phyloP scores from a whole-genome alignment of 1,284 basidiomycete genomes.

The Leccinum pachyderme region DNA sequence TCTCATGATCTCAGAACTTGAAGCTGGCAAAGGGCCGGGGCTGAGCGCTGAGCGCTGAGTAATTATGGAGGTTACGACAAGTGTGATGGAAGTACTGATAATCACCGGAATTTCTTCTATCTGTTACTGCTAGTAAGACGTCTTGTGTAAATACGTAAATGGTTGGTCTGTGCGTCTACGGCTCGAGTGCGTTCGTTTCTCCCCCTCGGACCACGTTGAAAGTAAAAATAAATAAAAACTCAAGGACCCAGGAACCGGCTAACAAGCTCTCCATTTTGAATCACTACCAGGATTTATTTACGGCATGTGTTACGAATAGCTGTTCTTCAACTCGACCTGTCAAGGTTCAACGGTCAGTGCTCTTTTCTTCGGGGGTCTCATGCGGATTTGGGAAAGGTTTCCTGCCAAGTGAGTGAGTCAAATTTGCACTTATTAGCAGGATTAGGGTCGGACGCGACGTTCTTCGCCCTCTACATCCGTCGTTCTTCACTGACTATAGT shows the following conservation, averaged over 20 bases:
- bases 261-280: background rate
- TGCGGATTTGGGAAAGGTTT: background rate
- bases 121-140: too few species aligned
- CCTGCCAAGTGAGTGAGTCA: background rate
- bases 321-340: background rate
- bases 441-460: background rate
- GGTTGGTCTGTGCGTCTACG: background rate
- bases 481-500: background rate
- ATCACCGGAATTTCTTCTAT: too few species aligned
- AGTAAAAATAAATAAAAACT: background rate
- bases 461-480: background rate
- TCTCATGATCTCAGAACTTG: constrained; percentile 1
- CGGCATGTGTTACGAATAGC: background rate
- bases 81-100: too few species aligned
- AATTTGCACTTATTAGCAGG: background rate
- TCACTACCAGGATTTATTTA: background rate
- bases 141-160: background rate
- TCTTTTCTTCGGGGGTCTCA: background rate
- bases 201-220: constrained; percentile 4
- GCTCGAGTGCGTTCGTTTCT: constrained; percentile 11
- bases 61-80: too few species aligned
- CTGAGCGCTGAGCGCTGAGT: too few species aligned
- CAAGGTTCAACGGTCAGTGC: background rate
- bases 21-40: background rate
- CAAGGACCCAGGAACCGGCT: background rate